Evolutionary conservation across 495 filamentous ascomycete genomes (phyloP).

Genomic region (Hapsidospora chrysogenum): DNA sequence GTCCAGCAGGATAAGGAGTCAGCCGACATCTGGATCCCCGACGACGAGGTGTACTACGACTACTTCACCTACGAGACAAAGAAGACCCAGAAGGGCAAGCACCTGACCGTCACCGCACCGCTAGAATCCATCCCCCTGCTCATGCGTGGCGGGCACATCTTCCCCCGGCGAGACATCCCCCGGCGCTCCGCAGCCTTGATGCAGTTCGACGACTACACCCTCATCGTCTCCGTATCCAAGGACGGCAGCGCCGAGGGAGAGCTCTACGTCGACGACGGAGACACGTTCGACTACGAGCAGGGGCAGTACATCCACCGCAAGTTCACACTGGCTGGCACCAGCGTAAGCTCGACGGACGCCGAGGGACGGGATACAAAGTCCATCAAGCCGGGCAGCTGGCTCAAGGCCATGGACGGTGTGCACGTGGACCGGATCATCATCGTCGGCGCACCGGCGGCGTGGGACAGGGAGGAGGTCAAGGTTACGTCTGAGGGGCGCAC

Average conservation of each 20-base stretch:
- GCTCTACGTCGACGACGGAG: slow-evolving; percentile 86
- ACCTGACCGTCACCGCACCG: slow-evolving; percentile 52
- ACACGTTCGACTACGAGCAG: slow-evolving; percentile 71
- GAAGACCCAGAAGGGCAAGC: slow-evolving; percentile 45
- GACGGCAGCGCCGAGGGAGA: slow-evolving; percentile 60
- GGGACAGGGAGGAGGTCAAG: slow-evolving; percentile 51
- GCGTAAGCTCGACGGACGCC: slow-evolving; percentile 31
- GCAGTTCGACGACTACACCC: slow-evolving; percentile 87
- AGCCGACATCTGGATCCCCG: slow-evolving; percentile 73
- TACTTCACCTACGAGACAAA: slow-evolving; percentile 76
- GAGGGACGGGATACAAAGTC: slow-evolving; percentile 36
- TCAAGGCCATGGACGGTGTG: slow-evolving; percentile 61
- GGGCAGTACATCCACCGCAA: slow-evolving; percentile 75
- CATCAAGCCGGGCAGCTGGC: slow-evolving; percentile 52
- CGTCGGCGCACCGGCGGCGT: slow-evolving; percentile 56
- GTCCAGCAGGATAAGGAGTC: slow-evolving; percentile 52
- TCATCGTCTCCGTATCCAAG: slow-evolving; percentile 61
- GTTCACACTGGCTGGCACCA: slow-evolving; percentile 42
- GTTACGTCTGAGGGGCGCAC: slow-evolving; percentile 54
- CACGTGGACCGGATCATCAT: slow-evolving; percentile 69
- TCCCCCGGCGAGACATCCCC: slow-evolving; percentile 76
- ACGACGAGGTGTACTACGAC: slow-evolving; percentile 79
- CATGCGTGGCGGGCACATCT: slow-evolving; percentile 83
- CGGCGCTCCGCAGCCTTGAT: slow-evolving; percentile 74
- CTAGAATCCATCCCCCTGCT: slow-evolving; percentile 74